A percentile compares a stretch with the other conserved stretches of the same genome.
These are phyloP conservation scores for Mycosphaerelloides madeirae DNA, from an alignment of 2,329 filamentous ascomycete genomes.

Conservation along the genomic window DNA sequence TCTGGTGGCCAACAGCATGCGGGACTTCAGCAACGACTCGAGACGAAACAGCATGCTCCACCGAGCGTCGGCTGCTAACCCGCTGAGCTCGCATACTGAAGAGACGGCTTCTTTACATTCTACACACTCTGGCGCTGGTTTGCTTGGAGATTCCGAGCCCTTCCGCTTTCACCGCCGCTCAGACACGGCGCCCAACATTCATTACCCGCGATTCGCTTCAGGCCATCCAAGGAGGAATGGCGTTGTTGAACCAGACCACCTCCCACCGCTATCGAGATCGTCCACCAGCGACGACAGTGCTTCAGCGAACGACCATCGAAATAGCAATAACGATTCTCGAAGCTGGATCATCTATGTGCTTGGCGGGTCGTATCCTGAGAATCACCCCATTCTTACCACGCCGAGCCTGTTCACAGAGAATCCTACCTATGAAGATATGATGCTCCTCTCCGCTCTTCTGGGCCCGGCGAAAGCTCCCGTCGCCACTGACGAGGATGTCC, in stretches of 20 bases:
- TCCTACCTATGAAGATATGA: slow-evolving; percentile 69
- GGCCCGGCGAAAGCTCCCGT: slow-evolving; percentile 66
- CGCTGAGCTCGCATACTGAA: slow-evolving; percentile 30
- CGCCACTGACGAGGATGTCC: slow-evolving; percentile 60
- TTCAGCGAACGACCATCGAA: slow-evolving; percentile 20
- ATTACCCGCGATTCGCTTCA: slow-evolving; percentile 53
- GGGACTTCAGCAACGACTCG: slow-evolving; percentile 28
- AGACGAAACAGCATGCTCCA: slow-evolving; percentile 29
- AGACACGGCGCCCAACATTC: slow-evolving; percentile 34
- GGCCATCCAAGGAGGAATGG: slow-evolving; percentile 60
- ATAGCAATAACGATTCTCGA: slow-evolving; percentile 45
- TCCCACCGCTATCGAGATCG: slow-evolving; percentile 44
- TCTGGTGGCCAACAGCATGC: slow-evolving; percentile 29
- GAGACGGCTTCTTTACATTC: slow-evolving; percentile 32
- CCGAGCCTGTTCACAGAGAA: slow-evolving; percentile 67
- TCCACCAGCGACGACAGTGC: slow-evolving; percentile 31
- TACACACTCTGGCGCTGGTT: slow-evolving; percentile 28
- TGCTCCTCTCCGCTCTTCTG: slow-evolving; percentile 61
- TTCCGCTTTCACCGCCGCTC: slow-evolving; percentile 30
- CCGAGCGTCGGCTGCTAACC: slow-evolving; percentile 25
- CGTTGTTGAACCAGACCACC: slow-evolving; percentile 54
- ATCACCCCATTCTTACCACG: slow-evolving; percentile 65
- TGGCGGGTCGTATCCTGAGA: slow-evolving; percentile 64
- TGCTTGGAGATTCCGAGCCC: slow-evolving; percentile 25
- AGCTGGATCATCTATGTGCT: slow-evolving; percentile 71